Percentiles rank a stretch among this genome's conserved stretches.
Conservation (phyloP, 768 basidiomycete species). For the Podaxis sp. region DNA sequence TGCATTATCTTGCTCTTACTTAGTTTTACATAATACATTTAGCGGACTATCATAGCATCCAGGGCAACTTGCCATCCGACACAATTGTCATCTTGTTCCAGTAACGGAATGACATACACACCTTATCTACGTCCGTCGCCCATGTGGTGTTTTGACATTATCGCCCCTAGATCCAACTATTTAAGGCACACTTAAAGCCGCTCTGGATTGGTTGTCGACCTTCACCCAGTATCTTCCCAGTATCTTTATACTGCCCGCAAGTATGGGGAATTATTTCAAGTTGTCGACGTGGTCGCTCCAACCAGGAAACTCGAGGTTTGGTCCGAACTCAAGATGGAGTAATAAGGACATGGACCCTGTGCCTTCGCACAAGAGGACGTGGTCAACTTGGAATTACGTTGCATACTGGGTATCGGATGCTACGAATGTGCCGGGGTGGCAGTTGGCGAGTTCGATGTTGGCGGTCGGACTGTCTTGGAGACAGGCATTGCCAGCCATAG, state of each 20-base stretch:
- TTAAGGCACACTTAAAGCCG: background rate
- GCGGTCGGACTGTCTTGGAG: constrained; percentile 75
- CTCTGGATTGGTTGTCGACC: background rate
- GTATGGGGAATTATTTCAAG: constrained; percentile 21
- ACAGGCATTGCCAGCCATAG: constrained; percentile 68
- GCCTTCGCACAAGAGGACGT: constrained; percentile 57
- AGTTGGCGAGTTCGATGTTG: constrained; percentile 72
- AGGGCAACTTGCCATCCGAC: background rate
- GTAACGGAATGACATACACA: background rate
- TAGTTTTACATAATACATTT: background rate
- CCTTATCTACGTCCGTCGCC: background rate
- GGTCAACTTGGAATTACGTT: constrained; percentile 67
- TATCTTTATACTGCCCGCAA: background rate
- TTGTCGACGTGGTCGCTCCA: constrained; percentile 50
- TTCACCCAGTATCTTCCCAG: background rate
- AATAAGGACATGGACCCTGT: constrained; percentile 83
- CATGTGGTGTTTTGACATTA: background rate
- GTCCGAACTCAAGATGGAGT: constrained; percentile 58
- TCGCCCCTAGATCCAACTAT: background rate
- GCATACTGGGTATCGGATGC: constrained; percentile 62
- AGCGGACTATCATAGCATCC: background rate
- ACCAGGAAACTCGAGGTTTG: constrained; percentile 54
- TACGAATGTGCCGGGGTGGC: constrained; percentile 50
- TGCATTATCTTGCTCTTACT: background rate
- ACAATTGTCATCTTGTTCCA: background rate